Percentiles rank a stretch among this genome's conserved stretches.
Evolutionary conservation across 352 stramenopile genomes (phyloP).

Genomic region (Blastocystis sp.): DNA sequence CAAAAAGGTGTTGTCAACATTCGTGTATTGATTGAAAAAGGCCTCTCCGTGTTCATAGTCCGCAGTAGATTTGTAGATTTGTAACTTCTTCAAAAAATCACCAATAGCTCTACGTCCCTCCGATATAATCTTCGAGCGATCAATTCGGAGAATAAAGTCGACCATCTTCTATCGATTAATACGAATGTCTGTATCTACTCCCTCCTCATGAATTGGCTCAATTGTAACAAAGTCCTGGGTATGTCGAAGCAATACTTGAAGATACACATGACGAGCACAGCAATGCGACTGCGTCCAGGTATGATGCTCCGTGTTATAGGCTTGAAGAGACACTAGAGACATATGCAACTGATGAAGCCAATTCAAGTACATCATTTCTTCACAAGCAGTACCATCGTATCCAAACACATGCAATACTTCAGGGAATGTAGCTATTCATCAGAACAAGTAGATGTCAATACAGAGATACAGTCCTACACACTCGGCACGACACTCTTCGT

Average conservation of each 20-base stretch:
- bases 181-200: background rate
- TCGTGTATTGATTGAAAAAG: conserved; percentile 63
- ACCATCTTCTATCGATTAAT: background rate
- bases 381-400: conserved; percentile 57
- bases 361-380: conserved; percentile 63
- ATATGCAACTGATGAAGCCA: conserved; percentile 60
- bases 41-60: conserved; percentile 45
- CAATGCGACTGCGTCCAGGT: conserved; percentile 63
- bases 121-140: conserved; percentile 34
- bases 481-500: conserved; percentile 64
- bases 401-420: conserved; percentile 63
- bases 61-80: conserved; percentile 63
- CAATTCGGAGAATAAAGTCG: background rate
- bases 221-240: conserved; percentile 61
- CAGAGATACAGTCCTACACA: conserved; percentile 63
- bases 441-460: background rate
- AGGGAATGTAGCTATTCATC: conserved; percentile 9
- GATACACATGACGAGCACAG: conserved; percentile 62
- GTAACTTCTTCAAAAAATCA: conserved; percentile 61
- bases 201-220: conserved; percentile 1
- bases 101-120: conserved; percentile 60
- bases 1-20: conserved; percentile 62
- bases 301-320: conserved; percentile 56
- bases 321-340: conserved; percentile 61
- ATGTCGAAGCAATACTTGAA: conserved; percentile 61